Conservation (phyloP, 176 grass and related monocot genomes). For the Lolium multiflorum region DNA sequence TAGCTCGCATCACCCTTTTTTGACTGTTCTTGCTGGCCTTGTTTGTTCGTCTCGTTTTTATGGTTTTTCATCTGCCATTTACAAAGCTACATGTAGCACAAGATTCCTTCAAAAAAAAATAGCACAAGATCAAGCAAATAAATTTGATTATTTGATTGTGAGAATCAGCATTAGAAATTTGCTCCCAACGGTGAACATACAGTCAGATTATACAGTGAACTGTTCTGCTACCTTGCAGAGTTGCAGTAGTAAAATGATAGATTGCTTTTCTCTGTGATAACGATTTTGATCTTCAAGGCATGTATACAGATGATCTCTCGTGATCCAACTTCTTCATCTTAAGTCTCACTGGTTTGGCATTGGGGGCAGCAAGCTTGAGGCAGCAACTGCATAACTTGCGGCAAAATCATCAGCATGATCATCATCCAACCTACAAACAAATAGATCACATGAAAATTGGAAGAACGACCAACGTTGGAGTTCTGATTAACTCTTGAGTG, state of each 20-base stretch:
- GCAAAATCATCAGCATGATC: constrained; percentile 41
- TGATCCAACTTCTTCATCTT: background rate
- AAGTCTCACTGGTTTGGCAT: constrained; percentile 41
- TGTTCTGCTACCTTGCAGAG: background rate
- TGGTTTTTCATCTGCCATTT: too few relatives aligned
- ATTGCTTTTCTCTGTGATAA: background rate
- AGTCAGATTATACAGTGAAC: background rate
- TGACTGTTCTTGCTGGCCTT: too few relatives aligned
- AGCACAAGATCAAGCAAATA: too few relatives aligned
- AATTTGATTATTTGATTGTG: too few relatives aligned
- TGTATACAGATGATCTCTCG: too few relatives aligned
- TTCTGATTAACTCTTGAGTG: background rate
- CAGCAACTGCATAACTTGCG: constrained; percentile 77
- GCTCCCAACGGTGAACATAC: background rate
- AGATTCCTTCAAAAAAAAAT: too few relatives aligned
- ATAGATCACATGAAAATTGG: background rate
- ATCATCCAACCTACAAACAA: constrained; percentile 53
- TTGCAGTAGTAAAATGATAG: background rate
- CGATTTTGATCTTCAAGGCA: background rate
- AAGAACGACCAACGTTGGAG: background rate
- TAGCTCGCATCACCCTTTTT: too few relatives aligned
- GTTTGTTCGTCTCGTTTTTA: too few relatives aligned
- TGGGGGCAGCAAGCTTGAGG: constrained; percentile 28
- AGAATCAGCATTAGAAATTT: too few relatives aligned
- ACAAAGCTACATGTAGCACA: too few relatives aligned